phyloP scores from a whole-genome alignment of 305 asterid species.

The Plantago rigida region DNA sequence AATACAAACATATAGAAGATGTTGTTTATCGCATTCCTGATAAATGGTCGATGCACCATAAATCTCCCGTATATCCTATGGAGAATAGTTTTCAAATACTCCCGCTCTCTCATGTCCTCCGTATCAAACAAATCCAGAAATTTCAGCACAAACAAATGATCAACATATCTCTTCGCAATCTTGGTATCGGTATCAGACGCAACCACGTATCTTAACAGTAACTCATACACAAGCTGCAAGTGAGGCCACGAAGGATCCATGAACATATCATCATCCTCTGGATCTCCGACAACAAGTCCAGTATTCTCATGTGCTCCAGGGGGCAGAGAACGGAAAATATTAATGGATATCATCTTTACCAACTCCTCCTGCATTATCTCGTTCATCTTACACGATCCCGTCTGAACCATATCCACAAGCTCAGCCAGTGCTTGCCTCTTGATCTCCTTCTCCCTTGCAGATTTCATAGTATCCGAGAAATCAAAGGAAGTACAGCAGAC shows the following conservation, averaged over 20 bases:
- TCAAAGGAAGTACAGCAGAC: slow-evolving; percentile 55
- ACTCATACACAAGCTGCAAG: slow-evolving; percentile 68
- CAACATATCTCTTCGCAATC: slow-evolving; percentile 62
- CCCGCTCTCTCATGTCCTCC: slow-evolving; percentile 80
- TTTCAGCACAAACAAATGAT: slow-evolving; percentile 63
- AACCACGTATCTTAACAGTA: slow-evolving; percentile 57
- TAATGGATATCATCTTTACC: slow-evolving; percentile 61
- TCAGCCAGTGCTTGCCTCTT: slow-evolving; percentile 69
- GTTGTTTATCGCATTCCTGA: slow-evolving; percentile 63
- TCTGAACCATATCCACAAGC: slow-evolving; percentile 65
- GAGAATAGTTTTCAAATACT: slow-evolving; percentile 75
- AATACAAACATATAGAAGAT: slow-evolving; percentile 59
- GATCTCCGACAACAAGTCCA: slow-evolving; percentile 47
- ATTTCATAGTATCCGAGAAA: slow-evolving; percentile 59
- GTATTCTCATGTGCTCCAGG: slow-evolving; percentile 52
- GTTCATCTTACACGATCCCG: slow-evolving; percentile 66
- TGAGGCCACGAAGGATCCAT: slow-evolving; percentile 85
- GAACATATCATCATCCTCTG: slow-evolving; percentile 73
- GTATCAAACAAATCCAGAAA: slow-evolving; percentile 67
- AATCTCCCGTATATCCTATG: slow-evolving; percentile 80
- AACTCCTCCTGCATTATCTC: slow-evolving; percentile 84
- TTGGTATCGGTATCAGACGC: slow-evolving; percentile 59
- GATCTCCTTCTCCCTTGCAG: slow-evolving; percentile 79
- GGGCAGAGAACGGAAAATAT: slow-evolving; percentile 64
- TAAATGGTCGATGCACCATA: slow-evolving; percentile 85